Evolutionary conservation across 2,329 filamentous ascomycete genomes (phyloP).

Genomic region (Didymella keratinophila): DNA sequence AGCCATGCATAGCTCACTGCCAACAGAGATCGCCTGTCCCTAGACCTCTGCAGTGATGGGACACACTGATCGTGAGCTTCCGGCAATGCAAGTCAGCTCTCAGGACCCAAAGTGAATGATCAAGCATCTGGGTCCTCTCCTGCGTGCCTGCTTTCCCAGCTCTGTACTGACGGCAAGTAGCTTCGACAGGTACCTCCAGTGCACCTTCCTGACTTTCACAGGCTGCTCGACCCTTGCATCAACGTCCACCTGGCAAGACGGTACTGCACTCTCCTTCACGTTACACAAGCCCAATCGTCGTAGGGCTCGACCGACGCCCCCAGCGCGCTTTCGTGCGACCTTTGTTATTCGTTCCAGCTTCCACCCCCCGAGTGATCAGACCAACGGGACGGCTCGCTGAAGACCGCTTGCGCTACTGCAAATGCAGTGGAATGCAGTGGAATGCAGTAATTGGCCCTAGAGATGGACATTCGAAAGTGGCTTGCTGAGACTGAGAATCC

Average conservation of each 20-base stretch:
- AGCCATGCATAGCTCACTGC: background rate
- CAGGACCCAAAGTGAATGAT: background rate
- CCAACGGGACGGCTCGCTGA: conserved; percentile 34
- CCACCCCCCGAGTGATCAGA: background rate
- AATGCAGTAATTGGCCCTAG: conserved; percentile 11
- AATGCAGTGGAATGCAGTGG: conserved; percentile 10
- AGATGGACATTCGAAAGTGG: conserved; percentile 58
- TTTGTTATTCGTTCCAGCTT: background rate
- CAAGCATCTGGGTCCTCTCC: background rate
- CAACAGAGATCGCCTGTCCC: background rate
- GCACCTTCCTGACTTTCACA: conserved; percentile 4
- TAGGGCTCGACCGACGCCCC: conserved; percentile 25
- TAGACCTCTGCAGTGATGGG: background rate
- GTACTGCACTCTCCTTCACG: conserved; percentile 15
- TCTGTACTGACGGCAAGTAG: background rate
- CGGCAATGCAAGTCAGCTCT: background rate
- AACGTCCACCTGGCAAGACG: background rate
- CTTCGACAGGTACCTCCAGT: background rate
- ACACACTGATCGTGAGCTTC: background rate
- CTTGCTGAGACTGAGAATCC: conserved; percentile 52
- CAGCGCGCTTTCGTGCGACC: conserved; percentile 38
- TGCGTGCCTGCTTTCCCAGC: conserved; percentile 10
- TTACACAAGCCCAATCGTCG: conserved; percentile 38
- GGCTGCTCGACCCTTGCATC: background rate
- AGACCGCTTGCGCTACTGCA: conserved; percentile 4